Base-by-base conservation (phyloP, 202 grass and related monocot genomes). In the Sporobolus alterniflorus region DNA sequence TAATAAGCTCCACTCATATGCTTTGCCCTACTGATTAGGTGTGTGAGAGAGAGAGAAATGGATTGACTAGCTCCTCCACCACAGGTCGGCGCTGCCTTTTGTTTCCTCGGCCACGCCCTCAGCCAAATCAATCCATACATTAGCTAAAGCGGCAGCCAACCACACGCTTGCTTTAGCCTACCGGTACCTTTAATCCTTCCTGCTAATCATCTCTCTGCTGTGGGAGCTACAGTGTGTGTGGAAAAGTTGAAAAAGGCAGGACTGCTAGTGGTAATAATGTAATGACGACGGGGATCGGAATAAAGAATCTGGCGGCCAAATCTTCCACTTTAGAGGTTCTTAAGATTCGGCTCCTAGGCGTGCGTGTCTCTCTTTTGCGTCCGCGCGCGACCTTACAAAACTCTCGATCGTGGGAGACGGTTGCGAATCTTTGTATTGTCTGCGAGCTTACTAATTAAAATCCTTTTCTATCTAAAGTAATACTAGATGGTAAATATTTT, bases 251-350 rank as follows among this genome's bases (percentile, higher is more conserved):
- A 41, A 40, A 62, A 51, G 50, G 51, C 30, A 77, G 48, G 21
- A 41, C 54, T 28, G 46, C n/a, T 62, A 10, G 25, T 51, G 68
- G 71, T 68, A 65, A 31, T 11, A 30, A 41, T 69, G 77, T 77
- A 87, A 43, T 71, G 79, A 62, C 36, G 59, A 28, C 36, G 61
- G n/a, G 20, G 25, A n/a, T n/a, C n/a, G n/a, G 67, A 48, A 52
- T 88, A 86, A 88, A 88, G n/a, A 73, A 91, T 52, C n/a, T 74
- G 16, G 73, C n/a, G 41, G 34, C 71, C 59, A 91, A 88, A 91
- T 91, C 81, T 85, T 88, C 32, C 41, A 7, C 85, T 82, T 77
- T 84, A 75, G 85, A 75, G 33, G 49, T 47, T 48, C 77, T 77
- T 85, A 64, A 88, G 85, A 88, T 85, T 88, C 83, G 64, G 76